Conservation (phyloP, 148 eudicot species). For the Polygonum aviculare region DNA sequence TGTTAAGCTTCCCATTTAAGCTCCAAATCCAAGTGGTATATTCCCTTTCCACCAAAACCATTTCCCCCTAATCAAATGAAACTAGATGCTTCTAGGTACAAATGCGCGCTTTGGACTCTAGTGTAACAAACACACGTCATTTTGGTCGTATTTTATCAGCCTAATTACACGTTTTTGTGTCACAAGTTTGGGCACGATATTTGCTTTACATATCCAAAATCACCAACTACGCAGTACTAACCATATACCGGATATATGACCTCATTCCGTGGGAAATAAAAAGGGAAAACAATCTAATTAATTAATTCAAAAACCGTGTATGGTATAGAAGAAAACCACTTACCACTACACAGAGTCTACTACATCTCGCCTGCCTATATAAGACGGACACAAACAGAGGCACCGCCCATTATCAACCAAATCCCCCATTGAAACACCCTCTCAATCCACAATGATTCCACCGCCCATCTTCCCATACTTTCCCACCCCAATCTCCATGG, state of each 20-base stretch:
- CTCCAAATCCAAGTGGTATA: neutral
- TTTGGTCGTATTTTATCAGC: neutral
- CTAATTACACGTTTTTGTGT: neutral
- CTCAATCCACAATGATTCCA: constrained; percentile 3
- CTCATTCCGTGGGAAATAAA: neutral
- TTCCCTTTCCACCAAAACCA: neutral
- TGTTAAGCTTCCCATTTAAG: neutral
- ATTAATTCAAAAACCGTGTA: neutral
- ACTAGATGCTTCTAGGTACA: neutral
- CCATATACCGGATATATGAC: neutral
- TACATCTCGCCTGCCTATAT: neutral
- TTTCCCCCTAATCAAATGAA: neutral
- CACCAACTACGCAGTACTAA: neutral
- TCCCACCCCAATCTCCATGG: neutral
- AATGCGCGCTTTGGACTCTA: neutral
- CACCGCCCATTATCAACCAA: neutral
- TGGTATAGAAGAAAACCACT: neutral
- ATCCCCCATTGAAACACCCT: neutral
- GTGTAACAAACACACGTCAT: neutral
- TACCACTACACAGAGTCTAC: neutral
- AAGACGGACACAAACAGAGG: neutral
- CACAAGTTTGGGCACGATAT: neutral
- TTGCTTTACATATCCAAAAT: neutral
- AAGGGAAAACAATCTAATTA: no score
- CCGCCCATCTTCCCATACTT: constrained; percentile 6